These are phyloP conservation scores for Backusella mclennaniae DNA, from an alignment of 192 early-diverging fungal species.

Conservation along the genomic window DNA sequence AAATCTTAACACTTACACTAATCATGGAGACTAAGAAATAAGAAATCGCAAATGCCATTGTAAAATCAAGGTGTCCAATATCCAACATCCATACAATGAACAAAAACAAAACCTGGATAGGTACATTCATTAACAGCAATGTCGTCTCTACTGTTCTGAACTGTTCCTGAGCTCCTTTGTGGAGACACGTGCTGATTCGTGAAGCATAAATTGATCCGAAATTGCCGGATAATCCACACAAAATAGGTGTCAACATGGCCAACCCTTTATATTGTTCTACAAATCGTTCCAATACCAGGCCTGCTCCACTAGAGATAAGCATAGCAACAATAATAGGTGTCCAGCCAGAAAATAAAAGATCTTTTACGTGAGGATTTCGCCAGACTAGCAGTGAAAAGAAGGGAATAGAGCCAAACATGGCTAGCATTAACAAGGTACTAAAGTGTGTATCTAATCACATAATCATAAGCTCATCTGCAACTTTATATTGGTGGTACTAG, in stretches of 20 bases:
- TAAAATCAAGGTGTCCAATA: conserved; percentile 43
- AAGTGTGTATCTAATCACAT: conserved; percentile 35
- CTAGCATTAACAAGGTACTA: conserved; percentile 42
- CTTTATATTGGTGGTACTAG: no score
- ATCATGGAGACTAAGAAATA: conserved; percentile 56
- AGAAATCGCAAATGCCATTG: conserved; percentile 40
- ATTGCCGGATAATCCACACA: conserved; percentile 71
- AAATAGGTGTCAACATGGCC: conserved; percentile 64
- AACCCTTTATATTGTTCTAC: conserved; percentile 64
- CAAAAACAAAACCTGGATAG: conserved; percentile 64
- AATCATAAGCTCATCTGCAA: background rate
- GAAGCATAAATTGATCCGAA: conserved; percentile 79
- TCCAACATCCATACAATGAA: conserved; percentile 46
- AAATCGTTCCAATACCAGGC: conserved; percentile 64
- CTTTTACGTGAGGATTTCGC: conserved; percentile 62
- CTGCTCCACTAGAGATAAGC: conserved; percentile 65
- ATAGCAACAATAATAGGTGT: conserved; percentile 74
- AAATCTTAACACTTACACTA: conserved; percentile 45
- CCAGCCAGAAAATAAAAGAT: conserved; percentile 73
- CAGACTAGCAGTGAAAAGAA: conserved; percentile 51
- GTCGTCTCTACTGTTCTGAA: conserved; percentile 52
- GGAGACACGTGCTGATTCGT: conserved; percentile 74
- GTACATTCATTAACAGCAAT: conserved; percentile 66
- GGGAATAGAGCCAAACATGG: conserved; percentile 40
- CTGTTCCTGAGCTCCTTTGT: conserved; percentile 46